Evolutionary conservation across 2,329 filamentous ascomycete species (phyloP).

Genomic region (Achaetomium macrosporum): DNA sequence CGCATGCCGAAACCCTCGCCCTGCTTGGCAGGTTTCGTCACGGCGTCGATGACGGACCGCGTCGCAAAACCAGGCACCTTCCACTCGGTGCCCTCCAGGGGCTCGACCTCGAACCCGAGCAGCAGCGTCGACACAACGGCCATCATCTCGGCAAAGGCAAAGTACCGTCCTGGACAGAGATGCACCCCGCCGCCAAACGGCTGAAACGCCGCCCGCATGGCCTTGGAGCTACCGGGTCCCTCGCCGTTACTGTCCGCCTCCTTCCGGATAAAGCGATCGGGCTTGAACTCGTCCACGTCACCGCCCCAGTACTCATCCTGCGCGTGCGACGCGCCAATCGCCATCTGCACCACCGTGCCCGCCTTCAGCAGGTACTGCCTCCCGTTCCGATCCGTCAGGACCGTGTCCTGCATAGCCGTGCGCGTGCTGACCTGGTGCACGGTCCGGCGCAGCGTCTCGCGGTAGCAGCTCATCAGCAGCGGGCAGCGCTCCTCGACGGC

Average conservation of each 20-base stretch:
- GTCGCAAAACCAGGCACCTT: slow-evolving; percentile 4
- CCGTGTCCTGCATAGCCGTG: slow-evolving; percentile 30
- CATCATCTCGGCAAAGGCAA: slow-evolving; percentile 19
- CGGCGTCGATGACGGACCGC: slow-evolving; percentile 12
- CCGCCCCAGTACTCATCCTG: slow-evolving; percentile 43
- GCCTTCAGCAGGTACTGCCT: slow-evolving; percentile 23
- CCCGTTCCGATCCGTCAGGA: slow-evolving; percentile 21
- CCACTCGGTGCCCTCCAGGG: slow-evolving; percentile 10
- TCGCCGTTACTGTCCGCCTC: slow-evolving; percentile 24
- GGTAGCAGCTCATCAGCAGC: slow-evolving; percentile 17
- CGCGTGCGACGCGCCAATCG: slow-evolving; percentile 5
- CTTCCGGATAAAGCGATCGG: slow-evolving; percentile 48
- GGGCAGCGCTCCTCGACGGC: slow-evolving; percentile 14
- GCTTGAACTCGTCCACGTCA: slow-evolving; percentile 49
- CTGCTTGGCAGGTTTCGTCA: slow-evolving; percentile 10
- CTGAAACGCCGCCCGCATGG: slow-evolving; percentile 5
- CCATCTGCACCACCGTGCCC: slow-evolving; percentile 14
- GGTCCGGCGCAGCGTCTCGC: slow-evolving; percentile 30
- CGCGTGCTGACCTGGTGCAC: slow-evolving; percentile 33
- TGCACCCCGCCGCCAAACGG: slow-evolving; percentile 19
- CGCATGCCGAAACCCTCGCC: slow-evolving; percentile 8
- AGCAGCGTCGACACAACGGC: slow-evolving; percentile 13
- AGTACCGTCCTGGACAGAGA: slow-evolving; percentile 16
- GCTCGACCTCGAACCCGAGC: slow-evolving; percentile 16
- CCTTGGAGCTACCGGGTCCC: slow-evolving; percentile 5